Percentiles rank a stretch among this genome's conserved stretches.
phyloP scores from a whole-genome alignment of 306 rosid species.

The Rosa chinensis region DNA sequence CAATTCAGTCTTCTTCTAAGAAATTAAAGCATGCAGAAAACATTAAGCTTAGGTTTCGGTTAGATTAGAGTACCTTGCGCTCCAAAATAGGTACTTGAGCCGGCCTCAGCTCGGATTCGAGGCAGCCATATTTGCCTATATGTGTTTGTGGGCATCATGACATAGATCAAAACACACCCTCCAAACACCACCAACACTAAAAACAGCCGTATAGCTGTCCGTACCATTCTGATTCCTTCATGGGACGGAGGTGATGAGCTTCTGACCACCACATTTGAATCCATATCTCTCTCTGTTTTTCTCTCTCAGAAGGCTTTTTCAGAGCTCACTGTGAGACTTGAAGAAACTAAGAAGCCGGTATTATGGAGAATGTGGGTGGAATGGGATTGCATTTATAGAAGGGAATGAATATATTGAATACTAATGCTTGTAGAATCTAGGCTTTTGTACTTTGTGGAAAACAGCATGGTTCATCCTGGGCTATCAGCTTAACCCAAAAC shows the following conservation, averaged over 20 bases:
- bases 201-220: not conserved
- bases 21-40: not conserved
- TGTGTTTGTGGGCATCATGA: not conserved
- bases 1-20: not conserved
- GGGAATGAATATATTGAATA: conserved; percentile 20
- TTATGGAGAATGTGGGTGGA: conserved; percentile 17
- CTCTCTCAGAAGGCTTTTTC: not conserved
- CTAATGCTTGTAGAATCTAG: conserved; percentile 1
- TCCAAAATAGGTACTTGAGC: conserved; percentile 38
- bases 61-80: conserved; percentile 41
- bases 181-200: not conserved
- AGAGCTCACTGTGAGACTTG: not conserved
- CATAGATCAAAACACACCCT: not conserved
- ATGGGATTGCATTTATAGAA: conserved; percentile 36
- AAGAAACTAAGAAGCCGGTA: not conserved
- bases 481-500: not conserved
- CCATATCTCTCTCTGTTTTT: conserved; percentile 28
- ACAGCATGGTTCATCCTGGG: conserved; percentile 38
- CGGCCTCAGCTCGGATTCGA: not conserved
- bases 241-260: conserved; percentile 15
- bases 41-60: not conserved
- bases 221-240: conserved; percentile 6
- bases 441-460: not conserved
- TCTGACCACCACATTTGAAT: conserved; percentile 5
- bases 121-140: not conserved